phyloP scores from a whole-genome alignment of 2,329 filamentous ascomycete genomes.

The Talaromyces sp. region DNA sequence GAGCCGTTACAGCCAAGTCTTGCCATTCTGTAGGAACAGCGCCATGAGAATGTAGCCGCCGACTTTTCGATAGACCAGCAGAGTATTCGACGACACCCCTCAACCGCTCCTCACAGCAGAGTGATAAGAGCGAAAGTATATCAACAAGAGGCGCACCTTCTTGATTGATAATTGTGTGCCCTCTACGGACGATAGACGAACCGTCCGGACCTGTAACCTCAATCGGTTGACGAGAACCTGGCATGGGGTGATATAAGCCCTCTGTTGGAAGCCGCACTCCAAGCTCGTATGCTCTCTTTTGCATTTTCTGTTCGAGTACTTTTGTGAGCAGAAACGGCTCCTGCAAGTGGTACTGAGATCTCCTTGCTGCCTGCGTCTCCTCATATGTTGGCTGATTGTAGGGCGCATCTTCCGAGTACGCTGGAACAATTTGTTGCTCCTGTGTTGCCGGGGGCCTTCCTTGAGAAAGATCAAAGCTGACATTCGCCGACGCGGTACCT shows the following conservation, averaged over 20 bases:
- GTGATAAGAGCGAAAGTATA: conserved; percentile 75
- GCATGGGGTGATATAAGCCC: conserved; percentile 48
- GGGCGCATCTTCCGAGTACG: conserved; percentile 42
- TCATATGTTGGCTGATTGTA: conserved; percentile 61
- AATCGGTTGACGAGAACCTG: conserved; percentile 42
- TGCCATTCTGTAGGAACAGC: conserved; percentile 72
- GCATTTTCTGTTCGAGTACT: conserved; percentile 52
- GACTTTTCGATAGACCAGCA: conserved; percentile 63
- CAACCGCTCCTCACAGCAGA: conserved; percentile 77
- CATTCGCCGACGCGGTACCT: conserved; percentile 39
- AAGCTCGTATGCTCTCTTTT: conserved; percentile 56
- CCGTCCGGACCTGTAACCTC: conserved; percentile 60
- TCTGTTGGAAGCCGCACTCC: conserved; percentile 59
- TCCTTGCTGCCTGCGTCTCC: conserved; percentile 60
- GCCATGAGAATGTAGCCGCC: conserved; percentile 76
- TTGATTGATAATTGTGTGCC: conserved; percentile 70
- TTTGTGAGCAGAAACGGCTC: conserved; percentile 70
- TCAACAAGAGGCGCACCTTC: conserved; percentile 67
- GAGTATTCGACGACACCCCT: conserved; percentile 75
- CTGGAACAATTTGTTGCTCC: conserved; percentile 60
- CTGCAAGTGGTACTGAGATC: conserved; percentile 66
- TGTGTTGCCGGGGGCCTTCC: conserved; percentile 56
- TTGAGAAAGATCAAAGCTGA: conserved; percentile 49
- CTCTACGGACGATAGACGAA: conserved; percentile 59
- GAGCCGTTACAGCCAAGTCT: conserved; percentile 57